Evolutionary conservation across 2,329 filamentous ascomycete species (phyloP).

Genomic region (Paracoccidioides brasiliensis): DNA sequence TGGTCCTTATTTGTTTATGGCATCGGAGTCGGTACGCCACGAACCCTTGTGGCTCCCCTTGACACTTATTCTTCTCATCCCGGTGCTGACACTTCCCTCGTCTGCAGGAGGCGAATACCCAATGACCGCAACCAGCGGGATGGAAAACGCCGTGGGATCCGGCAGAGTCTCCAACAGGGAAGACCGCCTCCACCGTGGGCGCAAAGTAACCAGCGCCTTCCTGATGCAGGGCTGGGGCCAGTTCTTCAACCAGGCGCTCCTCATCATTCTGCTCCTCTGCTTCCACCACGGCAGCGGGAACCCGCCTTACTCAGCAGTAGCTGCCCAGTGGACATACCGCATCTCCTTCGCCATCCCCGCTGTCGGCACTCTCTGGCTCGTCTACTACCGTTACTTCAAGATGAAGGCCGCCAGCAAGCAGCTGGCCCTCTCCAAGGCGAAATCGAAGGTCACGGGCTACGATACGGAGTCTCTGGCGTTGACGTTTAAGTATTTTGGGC

Average conservation of each 20-base stretch:
- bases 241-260: conserved; percentile 79
- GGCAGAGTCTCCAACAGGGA: conserved; percentile 82
- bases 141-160: conserved; percentile 78
- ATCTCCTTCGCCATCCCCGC: conserved; percentile 86
- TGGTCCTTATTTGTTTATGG: conserved; percentile 91
- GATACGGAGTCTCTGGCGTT: conserved; percentile 69
- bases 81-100: no score
- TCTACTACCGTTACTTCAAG: conserved; percentile 92
- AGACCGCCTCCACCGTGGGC: conserved; percentile 86
- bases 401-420: conserved; percentile 82
- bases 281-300: conserved; percentile 70
- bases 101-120: conserved; percentile 75
- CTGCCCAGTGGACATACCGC: conserved; percentile 82
- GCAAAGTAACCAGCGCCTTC: conserved; percentile 91
- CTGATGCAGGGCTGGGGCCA: conserved; percentile 99
- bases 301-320: conserved; percentile 62
- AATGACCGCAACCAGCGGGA: conserved; percentile 89
- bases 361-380: conserved; percentile 80
- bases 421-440: conserved; percentile 70
- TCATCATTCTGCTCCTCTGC: conserved; percentile 75
- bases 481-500: conserved; percentile 72
- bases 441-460: conserved; percentile 78
- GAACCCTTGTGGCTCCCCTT: no score
- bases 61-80: no score
- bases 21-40: conserved; percentile 37